Base-by-base conservation (phyloP, 1,139 yeast genomes). In the Yamadazyma sp. region DNA sequence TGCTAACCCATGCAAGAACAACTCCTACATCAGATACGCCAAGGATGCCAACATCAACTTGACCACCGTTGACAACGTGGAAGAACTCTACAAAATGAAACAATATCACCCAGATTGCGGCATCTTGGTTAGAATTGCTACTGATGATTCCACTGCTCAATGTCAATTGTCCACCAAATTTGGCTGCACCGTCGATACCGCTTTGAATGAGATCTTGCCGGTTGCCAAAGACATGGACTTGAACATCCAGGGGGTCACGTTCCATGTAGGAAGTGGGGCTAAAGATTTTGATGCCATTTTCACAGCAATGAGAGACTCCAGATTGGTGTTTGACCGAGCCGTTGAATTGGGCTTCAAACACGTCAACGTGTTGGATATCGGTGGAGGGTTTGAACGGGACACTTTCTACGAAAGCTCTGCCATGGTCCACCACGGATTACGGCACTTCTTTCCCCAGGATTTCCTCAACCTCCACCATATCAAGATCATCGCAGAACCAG, bases 241-340 rank as follows among this genome's bases (percentile, higher is more conserved):
- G 51, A 64, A 77, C 41, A 76, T 90, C 28, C 78, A 68, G 21
- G 98, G 98, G 32, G 92, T 89, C 29, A 90, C 96, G 7, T 92
- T 92, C 76, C 98, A 92, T 59, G 89, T 90, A 42, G 98, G 98
- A 1, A 86, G 96, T 2, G 97, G 97, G 33, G 94, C 96, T 18
- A 78, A 78, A 41, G 95, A 88, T 57, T 76, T 82, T 43, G 63
- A 67, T 34, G 76, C 94, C 8, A 76, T 87, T 50, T 71, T 70
- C 44, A 78, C 77, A 47, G 96, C 97, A 0, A 77, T 88, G 33
- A 61, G 66, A 43, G 95, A 89, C 54, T 78, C 96, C 2, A 76
- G 80, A 40, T 44, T 51, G 6, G 78, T 90, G n/a, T 90, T 90
- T 59, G 84, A 83, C 46, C 57, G 62, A 40, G 92, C 81, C 4